phyloP scores from a whole-genome alignment of 225 moss, liverwort and hornwort species.

The Marchantia polymorpha region DNA sequence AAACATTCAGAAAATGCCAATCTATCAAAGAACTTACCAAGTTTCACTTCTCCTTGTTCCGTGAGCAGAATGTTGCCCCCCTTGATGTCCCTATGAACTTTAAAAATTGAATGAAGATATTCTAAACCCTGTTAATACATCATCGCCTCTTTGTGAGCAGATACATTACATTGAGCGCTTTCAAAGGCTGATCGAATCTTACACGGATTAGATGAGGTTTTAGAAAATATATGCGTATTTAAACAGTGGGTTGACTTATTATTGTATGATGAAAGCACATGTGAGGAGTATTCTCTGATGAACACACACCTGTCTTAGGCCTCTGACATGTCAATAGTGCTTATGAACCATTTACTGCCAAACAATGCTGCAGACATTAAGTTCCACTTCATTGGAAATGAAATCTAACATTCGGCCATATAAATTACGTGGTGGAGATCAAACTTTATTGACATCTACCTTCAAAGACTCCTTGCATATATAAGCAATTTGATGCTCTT shows the following conservation, averaged over 20 bases:
- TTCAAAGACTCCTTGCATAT: conserved; percentile 91
- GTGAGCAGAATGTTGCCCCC: conserved; percentile 92
- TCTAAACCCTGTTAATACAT: conserved; percentile 56
- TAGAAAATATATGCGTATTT: neutral
- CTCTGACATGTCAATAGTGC: neutral
- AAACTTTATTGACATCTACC: conserved; percentile 16
- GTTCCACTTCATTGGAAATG: neutral
- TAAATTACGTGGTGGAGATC: neutral
- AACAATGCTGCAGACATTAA: conserved; percentile 1
- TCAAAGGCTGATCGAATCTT: neutral
- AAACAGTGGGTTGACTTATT: neutral
- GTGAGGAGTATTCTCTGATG: neutral
- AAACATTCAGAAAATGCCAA: too few relatives aligned
- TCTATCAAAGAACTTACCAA: conserved; percentile 43
- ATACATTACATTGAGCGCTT: neutral
- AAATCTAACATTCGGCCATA: neutral
- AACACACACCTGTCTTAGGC: neutral
- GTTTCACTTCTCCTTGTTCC: conserved; percentile 99
- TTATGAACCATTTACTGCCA: neutral
- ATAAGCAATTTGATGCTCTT: conserved; percentile 98
- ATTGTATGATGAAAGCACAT: neutral
- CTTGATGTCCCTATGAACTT: conserved; percentile 96
- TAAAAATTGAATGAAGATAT: conserved; percentile 94
- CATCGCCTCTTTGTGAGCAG: neutral
- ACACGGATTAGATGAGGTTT: neutral